Evolutionary conservation across 2,329 filamentous ascomycete species (phyloP), one percentile per base, ranked within the genome.

Genomic region (Macroventuria anomochaeta): DNA sequence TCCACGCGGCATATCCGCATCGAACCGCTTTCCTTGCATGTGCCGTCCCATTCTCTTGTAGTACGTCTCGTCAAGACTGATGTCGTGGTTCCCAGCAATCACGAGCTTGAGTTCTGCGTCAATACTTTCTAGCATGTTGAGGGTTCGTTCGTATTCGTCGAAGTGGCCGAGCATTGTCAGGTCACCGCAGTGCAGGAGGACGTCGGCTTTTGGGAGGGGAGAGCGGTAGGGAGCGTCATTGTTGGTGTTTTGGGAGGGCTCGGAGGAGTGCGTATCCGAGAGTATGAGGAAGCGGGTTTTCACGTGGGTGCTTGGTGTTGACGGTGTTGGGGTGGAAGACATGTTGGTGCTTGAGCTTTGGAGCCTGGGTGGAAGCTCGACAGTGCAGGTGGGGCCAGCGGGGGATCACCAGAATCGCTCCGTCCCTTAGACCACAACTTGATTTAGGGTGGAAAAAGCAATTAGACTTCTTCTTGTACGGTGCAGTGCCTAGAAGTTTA

Each of bases 21-120:
- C 64, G 15, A 61, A 55, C 55, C 65, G 42, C 53, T 53, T n/a
- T 11, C 62, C 23, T 51, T 69, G 54, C 70, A 72, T 71, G 17
- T 56, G 44, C 28, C 57, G 36, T 0, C 72, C 71, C 31, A 60
- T 69, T 6, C 66, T 39, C 7, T 3, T 13, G 61, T 81, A 83
- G 64, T 80, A 83, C 0, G 70, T 68, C 32, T 76, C 73, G 57
- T 88, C 84, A 1, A 87, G 76, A 3, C 79, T 81, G 36, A 85
- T 74, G 62, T 87, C 85, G 69, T 88, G 85, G 63, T 87, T 87
- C 0, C 85, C 85, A 0, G 85, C 80, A 54, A 88, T 86, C 17
- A 87, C 80, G 20, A 88, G 74, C 62, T 87, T 88, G 5, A 87
- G 68, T 7, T 80, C 77, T 2, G 83, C 83, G 12, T 81, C 72